These are phyloP conservation scores for Lepidium sativum DNA, from an alignment of 345 rosid genomes.

Conservation along the genomic window DNA sequence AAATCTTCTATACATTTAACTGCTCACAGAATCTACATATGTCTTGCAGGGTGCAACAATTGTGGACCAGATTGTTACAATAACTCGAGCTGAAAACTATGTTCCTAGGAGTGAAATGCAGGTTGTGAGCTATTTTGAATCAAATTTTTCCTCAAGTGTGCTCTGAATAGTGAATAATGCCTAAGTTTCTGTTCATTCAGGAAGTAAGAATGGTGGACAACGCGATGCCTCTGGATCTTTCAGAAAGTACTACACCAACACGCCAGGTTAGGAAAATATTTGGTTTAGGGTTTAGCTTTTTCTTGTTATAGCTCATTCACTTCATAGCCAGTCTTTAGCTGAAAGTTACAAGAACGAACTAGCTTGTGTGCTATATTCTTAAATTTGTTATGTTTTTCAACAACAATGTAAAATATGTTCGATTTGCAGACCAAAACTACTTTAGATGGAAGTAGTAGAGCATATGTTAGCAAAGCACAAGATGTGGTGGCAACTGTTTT, in stretches of 20 bases:
- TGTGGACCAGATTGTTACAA: constrained; percentile 69
- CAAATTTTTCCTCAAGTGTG: constrained; percentile 5
- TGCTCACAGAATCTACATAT: neutral
- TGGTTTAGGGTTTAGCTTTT: neutral
- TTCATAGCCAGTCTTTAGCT: neutral
- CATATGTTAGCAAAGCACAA: constrained; percentile 78
- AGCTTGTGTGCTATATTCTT: neutral
- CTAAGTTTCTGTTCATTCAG: constrained; percentile 36
- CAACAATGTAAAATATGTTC: neutral
- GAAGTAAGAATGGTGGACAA: constrained; percentile 42
- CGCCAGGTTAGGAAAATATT: constrained; percentile 34
- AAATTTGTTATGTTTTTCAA: neutral
- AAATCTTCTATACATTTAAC: neutral
- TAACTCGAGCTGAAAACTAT: constrained; percentile 60
- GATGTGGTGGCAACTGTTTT: constrained; percentile 70
- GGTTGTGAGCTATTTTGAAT: constrained; percentile 28
- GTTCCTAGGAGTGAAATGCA: constrained; percentile 37
- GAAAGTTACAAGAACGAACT: neutral
- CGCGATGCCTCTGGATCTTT: constrained; percentile 29
- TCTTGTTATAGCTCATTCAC: neutral
- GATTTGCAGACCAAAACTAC: constrained; percentile 43
- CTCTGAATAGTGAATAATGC: constrained; percentile 9
- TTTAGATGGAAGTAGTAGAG: constrained; percentile 44
- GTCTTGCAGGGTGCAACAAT: constrained; percentile 79
- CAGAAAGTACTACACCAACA: constrained; percentile 21